phyloP scores from a whole-genome alignment of 768 basidiomycete genomes.

The Rossbeevera mucosa region DNA sequence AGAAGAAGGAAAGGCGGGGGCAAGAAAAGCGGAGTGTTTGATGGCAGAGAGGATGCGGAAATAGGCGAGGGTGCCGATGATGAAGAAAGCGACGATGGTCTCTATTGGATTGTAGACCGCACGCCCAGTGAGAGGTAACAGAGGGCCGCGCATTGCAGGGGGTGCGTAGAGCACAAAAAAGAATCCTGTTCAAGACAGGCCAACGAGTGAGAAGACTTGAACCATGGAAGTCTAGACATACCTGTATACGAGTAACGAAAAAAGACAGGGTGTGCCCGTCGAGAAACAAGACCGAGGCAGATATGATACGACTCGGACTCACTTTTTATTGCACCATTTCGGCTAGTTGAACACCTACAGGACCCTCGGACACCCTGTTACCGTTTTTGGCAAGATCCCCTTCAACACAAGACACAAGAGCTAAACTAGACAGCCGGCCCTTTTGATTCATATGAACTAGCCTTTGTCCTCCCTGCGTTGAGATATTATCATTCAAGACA shows the following conservation, averaged over 20 bases:
- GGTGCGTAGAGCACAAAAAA: neutral
- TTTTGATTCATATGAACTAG: neutral
- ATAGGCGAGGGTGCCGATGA: slow-evolving; percentile 88
- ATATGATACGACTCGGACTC: slow-evolving; percentile 21
- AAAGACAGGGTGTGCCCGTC: neutral
- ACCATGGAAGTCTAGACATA: neutral
- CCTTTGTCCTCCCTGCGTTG: neutral
- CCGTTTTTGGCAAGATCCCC: slow-evolving; percentile 10
- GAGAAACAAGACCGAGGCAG: neutral
- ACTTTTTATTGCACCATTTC: slow-evolving; percentile 26
- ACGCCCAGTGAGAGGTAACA: slow-evolving; percentile 65
- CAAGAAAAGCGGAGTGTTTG: slow-evolving; percentile 81
- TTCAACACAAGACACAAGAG: too few species aligned
- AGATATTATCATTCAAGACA: neutral
- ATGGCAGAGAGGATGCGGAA: slow-evolving; percentile 90
- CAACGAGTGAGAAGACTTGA: neutral
- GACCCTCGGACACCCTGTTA: slow-evolving; percentile 26
- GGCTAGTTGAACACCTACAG: slow-evolving; percentile 9
- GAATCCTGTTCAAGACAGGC: neutral
- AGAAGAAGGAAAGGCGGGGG: slow-evolving; percentile 43
- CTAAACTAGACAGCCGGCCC: neutral
- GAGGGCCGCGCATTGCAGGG: slow-evolving; percentile 49
- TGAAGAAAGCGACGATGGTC: slow-evolving; percentile 84
- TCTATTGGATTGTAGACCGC: slow-evolving; percentile 80
- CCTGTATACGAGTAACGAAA: neutral